Evolutionary conservation across 2,329 filamentous ascomycete genomes (phyloP), one percentile per base, ranked within the genome.

Genomic region (Westerdykella aurantiaca): DNA sequence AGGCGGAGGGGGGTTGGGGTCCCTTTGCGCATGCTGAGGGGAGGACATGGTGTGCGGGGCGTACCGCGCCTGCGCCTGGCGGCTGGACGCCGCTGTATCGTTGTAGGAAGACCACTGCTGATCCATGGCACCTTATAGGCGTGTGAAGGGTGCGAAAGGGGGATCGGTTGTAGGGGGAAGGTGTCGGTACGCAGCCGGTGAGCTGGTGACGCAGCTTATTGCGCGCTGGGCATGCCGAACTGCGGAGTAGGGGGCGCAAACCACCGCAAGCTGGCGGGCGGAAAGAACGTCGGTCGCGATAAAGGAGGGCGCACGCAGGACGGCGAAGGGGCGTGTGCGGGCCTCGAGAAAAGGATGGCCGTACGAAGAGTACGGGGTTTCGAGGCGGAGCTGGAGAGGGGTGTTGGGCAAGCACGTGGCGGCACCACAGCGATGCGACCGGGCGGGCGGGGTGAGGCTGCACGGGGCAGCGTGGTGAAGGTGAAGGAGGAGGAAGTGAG

Each of bases 41-140:
- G 31, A 16, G n/a, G 33, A 35, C 31, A 52, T 38, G 49, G 43
- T 58, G 48, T 66, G 62, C 41, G 64, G 57, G 56, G 57, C 57
- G 56, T 68, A 69, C 49, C 65, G 64, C 50, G 57, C 50, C 56
- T 61, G 64, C 50, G 57, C 50, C 56, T 61, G 61, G 63, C 63
- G 63, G 51, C 43, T 58, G 33, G 58, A 47, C 38, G 50, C 52
- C 44, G 63, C 55, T 43, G 56, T 54, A 42, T 69, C 64, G 45
- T 58, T 55, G 49, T 66, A 66, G 45, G 61, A 53, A 42, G 61
- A 52, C 65, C 64, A 69, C 62, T 66, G 64, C 52, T 64, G 63
- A 47, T 68, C 63, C 63, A 66, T 66, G 49, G 49, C 46, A 47
- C 41, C 25, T 29, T 38, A 34, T 16, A 11, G 11, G 37, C 9